These are phyloP conservation scores for Diplodia sapinea DNA, from an alignment of 2,329 filamentous ascomycete species.

Conservation along the genomic window DNA sequence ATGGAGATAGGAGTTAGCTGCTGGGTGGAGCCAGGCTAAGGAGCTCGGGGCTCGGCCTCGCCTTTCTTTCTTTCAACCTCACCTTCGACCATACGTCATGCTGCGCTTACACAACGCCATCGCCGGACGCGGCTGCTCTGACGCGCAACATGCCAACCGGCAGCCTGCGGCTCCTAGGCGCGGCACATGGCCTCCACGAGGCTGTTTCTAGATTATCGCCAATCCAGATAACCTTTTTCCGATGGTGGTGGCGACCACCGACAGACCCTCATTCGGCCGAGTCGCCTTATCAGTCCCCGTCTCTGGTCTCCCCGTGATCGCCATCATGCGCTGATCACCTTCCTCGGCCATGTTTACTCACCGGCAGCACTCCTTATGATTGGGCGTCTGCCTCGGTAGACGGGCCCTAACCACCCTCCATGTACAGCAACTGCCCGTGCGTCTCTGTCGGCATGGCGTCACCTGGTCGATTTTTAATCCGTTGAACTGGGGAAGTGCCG, in stretches of 20 bases:
- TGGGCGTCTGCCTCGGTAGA: not conserved
- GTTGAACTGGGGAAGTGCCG: not conserved
- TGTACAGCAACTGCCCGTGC: not conserved
- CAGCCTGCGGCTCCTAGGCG: not conserved
- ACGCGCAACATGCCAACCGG: not conserved
- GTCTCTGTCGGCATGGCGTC: conserved; percentile 2
- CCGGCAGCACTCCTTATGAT: not conserved
- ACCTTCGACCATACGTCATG: conserved; percentile 5
- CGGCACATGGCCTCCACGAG: not conserved
- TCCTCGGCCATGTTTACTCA: not conserved
- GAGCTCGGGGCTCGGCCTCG: conserved; percentile 7
- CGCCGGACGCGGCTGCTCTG: not conserved
- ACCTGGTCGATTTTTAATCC: conserved; percentile 13
- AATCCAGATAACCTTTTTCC: not conserved
- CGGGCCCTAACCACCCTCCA: conserved; percentile 10
- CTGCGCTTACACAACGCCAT: conserved; percentile 2
- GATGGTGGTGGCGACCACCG: not conserved
- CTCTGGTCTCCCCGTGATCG: not conserved
- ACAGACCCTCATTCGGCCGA: conserved; percentile 16
- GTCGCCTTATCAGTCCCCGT: not conserved
- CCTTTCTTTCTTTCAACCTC: conserved; percentile 14
- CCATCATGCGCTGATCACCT: conserved; percentile 14
- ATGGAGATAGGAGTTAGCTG: conserved; percentile 8
- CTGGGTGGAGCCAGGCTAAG: not conserved
- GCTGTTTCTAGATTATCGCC: not conserved